Evolutionary conservation across 768 basidiomycete species (phyloP), one percentile per base, ranked within the genome.

Genomic region (Asterophora lycoperdoides): DNA sequence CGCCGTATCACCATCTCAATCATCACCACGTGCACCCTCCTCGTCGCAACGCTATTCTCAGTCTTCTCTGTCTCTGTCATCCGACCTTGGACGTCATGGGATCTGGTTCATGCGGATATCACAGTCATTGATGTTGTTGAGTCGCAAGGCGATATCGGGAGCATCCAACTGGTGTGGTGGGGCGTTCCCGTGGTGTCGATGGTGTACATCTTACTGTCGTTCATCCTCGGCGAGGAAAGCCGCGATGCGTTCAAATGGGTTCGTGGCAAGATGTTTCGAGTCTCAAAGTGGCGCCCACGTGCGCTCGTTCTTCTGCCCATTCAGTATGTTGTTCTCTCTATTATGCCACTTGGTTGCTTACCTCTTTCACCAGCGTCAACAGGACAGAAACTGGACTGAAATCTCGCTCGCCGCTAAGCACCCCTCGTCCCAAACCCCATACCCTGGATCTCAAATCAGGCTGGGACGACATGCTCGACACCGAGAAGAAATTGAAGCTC

Each of bases 1-100:
- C 79, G 85, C 15, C 76, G 82, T 7, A 67, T 85, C 46, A 63
- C 74, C 2, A 70, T 79, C 19, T 73, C 75, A 8, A 58, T 74
- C 17, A 53, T 71, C 15, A 76, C 78, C 45, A 69, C 78, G 15
- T 43, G 64, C 1, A 56, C 72, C 13, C 69, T 75, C n/a, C 56
- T 75, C n/a, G 53, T 75, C 1, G 52, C 77, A 49, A 56, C 60
- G 38, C 50, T 70, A 13, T 69, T 74, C 51, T 70, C 63, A 5
- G 53, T 74, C n/a, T 71, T 69, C 48, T 66, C 66, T 10, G 51
- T 66, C 45, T 54, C 60, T 29, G 33, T 44, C 50, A 58, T 60
- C 45, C 38, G 68, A 13, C 63, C 73, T 1, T 80, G 74, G 69
- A 61, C 63, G 26, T 76, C 68, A 19, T 83, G 80, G 77, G 56